Evolutionary conservation across 1,284 basidiomycete species (phyloP).

Genomic region (Ganoderma leucocontextum): DNA sequence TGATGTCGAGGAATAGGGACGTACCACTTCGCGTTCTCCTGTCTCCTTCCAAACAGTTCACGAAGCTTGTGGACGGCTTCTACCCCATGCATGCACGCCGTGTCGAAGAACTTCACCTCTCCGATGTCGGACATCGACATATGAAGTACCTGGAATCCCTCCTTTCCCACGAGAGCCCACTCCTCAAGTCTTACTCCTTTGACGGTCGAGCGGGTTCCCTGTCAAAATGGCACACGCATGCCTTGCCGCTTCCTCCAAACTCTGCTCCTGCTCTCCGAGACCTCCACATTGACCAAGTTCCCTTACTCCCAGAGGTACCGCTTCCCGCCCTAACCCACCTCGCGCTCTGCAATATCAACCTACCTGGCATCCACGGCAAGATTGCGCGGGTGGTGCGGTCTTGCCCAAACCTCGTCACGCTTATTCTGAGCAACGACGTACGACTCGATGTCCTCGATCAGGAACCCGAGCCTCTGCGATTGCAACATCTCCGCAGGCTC

Average conservation of each 20-base stretch:
- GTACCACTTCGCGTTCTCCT: constrained; percentile 11
- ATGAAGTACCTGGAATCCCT: constrained; percentile 13
- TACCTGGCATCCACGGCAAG: not conserved
- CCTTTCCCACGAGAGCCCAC: not conserved
- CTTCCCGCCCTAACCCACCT: constrained; percentile 15
- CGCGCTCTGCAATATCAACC: constrained; percentile 5
- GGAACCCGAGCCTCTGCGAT: not conserved
- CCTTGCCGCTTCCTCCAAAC: constrained; percentile 2
- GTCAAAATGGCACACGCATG: constrained; percentile 12
- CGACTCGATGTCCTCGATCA: not conserved
- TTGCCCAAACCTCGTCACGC: constrained; percentile 10
- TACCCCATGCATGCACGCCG: constrained; percentile 4
- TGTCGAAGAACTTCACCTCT: constrained; percentile 12
- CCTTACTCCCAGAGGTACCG: constrained; percentile 6
- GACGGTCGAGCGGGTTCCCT: constrained; percentile 9
- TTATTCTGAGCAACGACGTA: constrained; percentile 3
- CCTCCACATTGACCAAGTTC: constrained; percentile 8
- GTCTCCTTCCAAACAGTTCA: constrained; percentile 2
- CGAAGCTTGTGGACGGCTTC: constrained; percentile 8
- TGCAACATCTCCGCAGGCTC: not conserved
- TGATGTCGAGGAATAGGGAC: not conserved
- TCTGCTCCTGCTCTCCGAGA: not conserved
- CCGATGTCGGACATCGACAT: constrained; percentile 11
- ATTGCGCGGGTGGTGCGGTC: not conserved
- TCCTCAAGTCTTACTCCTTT: constrained; percentile 2